A percentile compares a stretch with the other conserved stretches of the same genome.
Conservation (phyloP, 192 early-diverging fungal species). For the Rhizophlyctis rosea region DNA sequence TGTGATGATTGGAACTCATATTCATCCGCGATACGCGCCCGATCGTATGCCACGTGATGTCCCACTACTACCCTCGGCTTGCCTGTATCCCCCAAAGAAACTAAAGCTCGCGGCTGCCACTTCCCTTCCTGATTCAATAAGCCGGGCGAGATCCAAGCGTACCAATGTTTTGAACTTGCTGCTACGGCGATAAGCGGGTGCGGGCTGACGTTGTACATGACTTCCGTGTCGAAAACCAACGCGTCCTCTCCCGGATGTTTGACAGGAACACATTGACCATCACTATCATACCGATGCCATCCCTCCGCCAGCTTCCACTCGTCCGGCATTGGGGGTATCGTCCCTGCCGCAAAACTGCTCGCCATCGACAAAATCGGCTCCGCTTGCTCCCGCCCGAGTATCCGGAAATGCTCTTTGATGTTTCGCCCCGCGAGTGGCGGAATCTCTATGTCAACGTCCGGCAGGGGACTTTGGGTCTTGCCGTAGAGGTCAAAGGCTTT, state of each 20-base stretch:
- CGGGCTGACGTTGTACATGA: conserved; percentile 60
- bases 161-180: conserved; percentile 73
- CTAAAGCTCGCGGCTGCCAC: conserved; percentile 44
- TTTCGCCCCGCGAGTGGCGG: conserved; percentile 48
- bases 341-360: conserved; percentile 17
- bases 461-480: conserved; percentile 47
- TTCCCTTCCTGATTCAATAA: conserved; percentile 38
- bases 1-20: conserved; percentile 60
- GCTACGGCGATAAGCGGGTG: conserved; percentile 83
- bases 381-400: conserved; percentile 65
- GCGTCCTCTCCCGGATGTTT: conserved; percentile 52
- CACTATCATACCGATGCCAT: conserved; percentile 77
- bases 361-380: conserved; percentile 58
- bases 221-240: conserved; percentile 87
- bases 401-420: conserved; percentile 77
- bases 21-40: conserved; percentile 83
- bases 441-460: conserved; percentile 43
- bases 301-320: conserved; percentile 60
- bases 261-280: conserved; percentile 26
- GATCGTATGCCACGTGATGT: conserved; percentile 91
- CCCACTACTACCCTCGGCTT: conserved; percentile 68
- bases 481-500: conserved; percentile 50
- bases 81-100: conserved; percentile 57
- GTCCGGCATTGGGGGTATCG: conserved; percentile 38
- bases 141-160: conserved; percentile 89